Percentiles rank a stretch among this genome's conserved stretches.
Conservation (phyloP, 768 basidiomycete genomes). For the Boletus huronensis region DNA sequence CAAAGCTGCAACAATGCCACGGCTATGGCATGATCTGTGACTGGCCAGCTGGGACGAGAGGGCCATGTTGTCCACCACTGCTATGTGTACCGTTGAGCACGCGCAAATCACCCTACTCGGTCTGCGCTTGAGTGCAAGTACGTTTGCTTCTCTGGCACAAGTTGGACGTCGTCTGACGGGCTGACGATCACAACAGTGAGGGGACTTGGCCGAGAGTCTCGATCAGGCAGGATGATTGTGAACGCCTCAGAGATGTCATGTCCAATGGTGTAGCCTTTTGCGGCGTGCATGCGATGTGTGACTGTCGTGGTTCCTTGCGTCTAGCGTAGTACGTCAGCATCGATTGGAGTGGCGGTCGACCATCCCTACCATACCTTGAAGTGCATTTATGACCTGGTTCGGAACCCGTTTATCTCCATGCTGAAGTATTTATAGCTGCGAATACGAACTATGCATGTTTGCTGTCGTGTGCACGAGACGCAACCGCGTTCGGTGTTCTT, state of each 20-base stretch:
- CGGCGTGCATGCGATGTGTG: not conserved
- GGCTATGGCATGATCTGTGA: slow-evolving; percentile 9
- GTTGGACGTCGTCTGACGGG: not conserved
- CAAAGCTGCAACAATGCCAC: not conserved
- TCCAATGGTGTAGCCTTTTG: not conserved
- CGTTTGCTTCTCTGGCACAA: not conserved
- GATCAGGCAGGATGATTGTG: not conserved
- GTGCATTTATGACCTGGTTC: not conserved
- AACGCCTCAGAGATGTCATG: not conserved
- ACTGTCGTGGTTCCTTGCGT: not conserved
- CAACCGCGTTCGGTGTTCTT: not conserved
- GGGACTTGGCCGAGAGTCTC: not conserved
- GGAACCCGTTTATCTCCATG: not conserved
- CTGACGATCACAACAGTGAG: not conserved
- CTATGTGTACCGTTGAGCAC: slow-evolving; percentile 10
- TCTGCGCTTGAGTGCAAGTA: slow-evolving; percentile 3
- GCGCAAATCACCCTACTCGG: slow-evolving; percentile 6
- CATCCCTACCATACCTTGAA: not conserved
- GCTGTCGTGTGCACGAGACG: not conserved
- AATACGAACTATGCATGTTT: not conserved
- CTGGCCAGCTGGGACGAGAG: slow-evolving; percentile 14
- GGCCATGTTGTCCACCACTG: slow-evolving; percentile 13
- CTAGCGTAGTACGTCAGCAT: not conserved
- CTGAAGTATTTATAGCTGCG: not conserved
- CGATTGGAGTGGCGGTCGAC: not conserved